Base-by-base conservation (phyloP, 192 early-diverging fungal genomes). In the Haplosporangium gracile region DNA sequence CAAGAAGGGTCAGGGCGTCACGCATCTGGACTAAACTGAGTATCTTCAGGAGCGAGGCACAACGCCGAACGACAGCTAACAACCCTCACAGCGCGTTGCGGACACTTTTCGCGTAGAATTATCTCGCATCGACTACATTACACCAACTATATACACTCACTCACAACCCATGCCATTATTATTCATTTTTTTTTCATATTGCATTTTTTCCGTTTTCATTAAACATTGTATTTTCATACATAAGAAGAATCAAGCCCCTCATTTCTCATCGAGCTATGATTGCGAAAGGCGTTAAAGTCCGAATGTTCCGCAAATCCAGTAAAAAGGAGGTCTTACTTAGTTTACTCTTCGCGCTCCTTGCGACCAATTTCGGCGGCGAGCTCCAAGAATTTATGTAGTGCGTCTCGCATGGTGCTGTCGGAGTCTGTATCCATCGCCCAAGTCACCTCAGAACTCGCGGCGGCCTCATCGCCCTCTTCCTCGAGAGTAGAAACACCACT, bases 1-100 rank as follows among this genome's bases (percentile, higher is more conserved):
- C 68, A 82, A 90, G 60, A 87, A 90, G 68, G 86, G 88, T 57
- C 85, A 87, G 49, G 89, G 90, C 11, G 90, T 91, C 24, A 90
- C 72, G 49, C 92, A 90, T 78, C 53, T 90, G 74, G 89, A 90
- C 7, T 90, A 82, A 51, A 32, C 15, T 18, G 43, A 65, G 34
- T 10, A 68, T 40, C 7, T 8, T 20, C 60, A 26, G 60, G 26
- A 65, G 32, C 26, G 26, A 32, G 29, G 60, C 55, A 5, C 4
- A 22, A n/a, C 0, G 51, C 16, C 4, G 16, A 53, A 36, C 36
- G 36, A 36, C 36, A 36, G 36, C 36, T 2, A 36, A 36, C 2
- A 36, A 24, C 60, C 0, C 2, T 13, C 43, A 13, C 11, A 45
- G 43, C 43, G 43, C 10, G 43, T 15, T 45, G 15, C 43, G 13